Percentiles rank a stretch among this genome's conserved stretches.
Evolutionary conservation across 2,329 filamentous ascomycete genomes (phyloP).

Genomic region (Colletotrichum sp.): DNA sequence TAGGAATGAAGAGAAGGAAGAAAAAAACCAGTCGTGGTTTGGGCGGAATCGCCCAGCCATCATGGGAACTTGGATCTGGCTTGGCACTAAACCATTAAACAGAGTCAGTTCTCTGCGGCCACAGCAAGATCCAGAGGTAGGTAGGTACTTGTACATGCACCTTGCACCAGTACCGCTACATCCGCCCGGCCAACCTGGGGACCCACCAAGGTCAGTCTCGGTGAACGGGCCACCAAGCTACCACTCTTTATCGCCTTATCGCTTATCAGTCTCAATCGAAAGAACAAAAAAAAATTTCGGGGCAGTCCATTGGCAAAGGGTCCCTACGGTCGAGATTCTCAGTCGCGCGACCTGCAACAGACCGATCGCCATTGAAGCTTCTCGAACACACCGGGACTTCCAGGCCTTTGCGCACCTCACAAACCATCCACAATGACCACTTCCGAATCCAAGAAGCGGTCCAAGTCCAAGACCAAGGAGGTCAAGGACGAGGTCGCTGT

Average conservation of each 20-base stretch:
- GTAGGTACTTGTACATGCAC: background rate
- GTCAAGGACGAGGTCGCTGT: background rate
- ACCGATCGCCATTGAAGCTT: background rate
- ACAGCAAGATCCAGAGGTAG: background rate
- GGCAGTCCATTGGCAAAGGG: background rate
- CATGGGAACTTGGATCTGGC: background rate
- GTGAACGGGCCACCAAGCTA: background rate
- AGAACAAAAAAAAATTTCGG: constrained; percentile 7
- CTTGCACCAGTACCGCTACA: background rate
- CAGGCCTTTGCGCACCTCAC: background rate
- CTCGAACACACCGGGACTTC: background rate
- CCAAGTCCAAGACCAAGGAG: background rate
- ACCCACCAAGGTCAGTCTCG: background rate
- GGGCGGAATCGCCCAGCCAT: background rate
- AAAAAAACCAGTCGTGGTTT: background rate
- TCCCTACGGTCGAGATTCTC: background rate
- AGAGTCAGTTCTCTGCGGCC: constrained; percentile 11
- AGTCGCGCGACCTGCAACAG: background rate
- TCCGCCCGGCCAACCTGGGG: background rate
- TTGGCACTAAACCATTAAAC: background rate
- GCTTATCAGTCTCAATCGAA: background rate
- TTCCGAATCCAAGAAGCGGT: background rate
- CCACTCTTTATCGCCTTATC: constrained; percentile 14
- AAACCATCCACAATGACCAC: background rate
- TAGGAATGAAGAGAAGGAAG: background rate